Base-by-base conservation (phyloP, 768 basidiomycete species). In the Russula sp. region DNA sequence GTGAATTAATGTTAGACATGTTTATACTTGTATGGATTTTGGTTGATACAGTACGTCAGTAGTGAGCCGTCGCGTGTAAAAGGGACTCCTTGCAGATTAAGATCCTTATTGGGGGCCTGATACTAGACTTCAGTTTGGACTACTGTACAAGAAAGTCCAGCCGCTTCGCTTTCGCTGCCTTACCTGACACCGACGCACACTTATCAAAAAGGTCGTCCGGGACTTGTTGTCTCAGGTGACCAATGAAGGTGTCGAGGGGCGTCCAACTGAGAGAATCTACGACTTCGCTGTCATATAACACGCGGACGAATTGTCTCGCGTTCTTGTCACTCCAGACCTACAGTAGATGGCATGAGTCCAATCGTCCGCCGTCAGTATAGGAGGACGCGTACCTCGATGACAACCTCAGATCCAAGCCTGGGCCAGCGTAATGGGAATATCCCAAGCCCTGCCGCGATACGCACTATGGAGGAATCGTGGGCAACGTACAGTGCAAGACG, bases 401-500 rank as follows among this genome's bases (percentile, higher is more conserved):
- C 62, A 16, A 80, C 75, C 67, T 80, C 79, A 28, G 75, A 78
- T 4, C 79, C 78, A 64, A 80, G 72, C 1, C 79, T 78, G 0
- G 80, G 80, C 80, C 81, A 81, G 49, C 75, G 75, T 53, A 79
- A 63, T 0, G 69, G 69, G 16, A 67, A 66, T 38, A 66, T 70
- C 5, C 76, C 77, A 13, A 82, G 73, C 9, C 76, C 75, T 13
- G 76, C 72, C 2, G 73, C 73, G 9, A 76, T 68, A 10, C 74
- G 70, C 57, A 75, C 74, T 73, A 82, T 76, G 2, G 79, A 75
- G 7, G 75, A 75, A 60, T 81, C 80, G 59, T 81, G 81, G 8
- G 79, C 80, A 10, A 81, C 76, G 34, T 78, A 79, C 59, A 80
- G 73, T 42, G 71, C 72, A 24, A 78, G 56, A 54, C 76, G 78